Evolutionary conservation across 306 rosid species (phyloP).

Genomic region (Begonia peltatifolia): DNA sequence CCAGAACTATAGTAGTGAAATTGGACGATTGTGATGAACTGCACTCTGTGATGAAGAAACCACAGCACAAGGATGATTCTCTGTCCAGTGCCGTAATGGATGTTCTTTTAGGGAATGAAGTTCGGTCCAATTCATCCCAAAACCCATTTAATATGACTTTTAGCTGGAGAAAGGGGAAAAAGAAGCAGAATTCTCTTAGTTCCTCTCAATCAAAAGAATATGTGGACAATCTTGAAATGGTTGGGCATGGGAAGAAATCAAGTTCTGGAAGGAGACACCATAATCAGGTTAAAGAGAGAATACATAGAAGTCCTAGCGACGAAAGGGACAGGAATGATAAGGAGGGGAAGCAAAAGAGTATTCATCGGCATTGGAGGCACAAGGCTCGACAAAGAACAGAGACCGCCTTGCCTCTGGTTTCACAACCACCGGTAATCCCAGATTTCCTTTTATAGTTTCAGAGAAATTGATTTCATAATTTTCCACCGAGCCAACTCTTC

Average conservation of each 20-base stretch:
- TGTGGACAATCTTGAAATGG: constrained; percentile 33
- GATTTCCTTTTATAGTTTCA: constrained; percentile 70
- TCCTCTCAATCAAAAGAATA: constrained; percentile 41
- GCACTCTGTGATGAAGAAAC: constrained; percentile 27
- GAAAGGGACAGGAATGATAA: constrained; percentile 36
- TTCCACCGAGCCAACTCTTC: no score
- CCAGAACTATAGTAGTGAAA: constrained; percentile 85
- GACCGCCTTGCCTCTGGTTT: constrained; percentile 40
- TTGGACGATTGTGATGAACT: constrained; percentile 65
- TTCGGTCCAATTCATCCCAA: constrained; percentile 22
- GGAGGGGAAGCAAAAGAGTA: constrained; percentile 48
- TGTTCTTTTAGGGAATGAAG: constrained; percentile 46
- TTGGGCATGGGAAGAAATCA: constrained; percentile 21
- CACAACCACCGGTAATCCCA: constrained; percentile 63
- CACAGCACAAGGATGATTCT: constrained; percentile 36
- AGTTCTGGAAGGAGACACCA: constrained; percentile 39
- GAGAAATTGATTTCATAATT: not conserved
- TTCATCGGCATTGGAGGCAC: constrained; percentile 40
- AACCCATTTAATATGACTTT: constrained; percentile 30
- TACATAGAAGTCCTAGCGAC: constrained; percentile 21
- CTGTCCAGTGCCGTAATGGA: constrained; percentile 67
- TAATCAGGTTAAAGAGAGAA: constrained; percentile 35
- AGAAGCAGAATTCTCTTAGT: constrained; percentile 26
- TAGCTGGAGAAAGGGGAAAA: constrained; percentile 50
- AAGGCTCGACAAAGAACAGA: constrained; percentile 53